Evolutionary conservation across 139 green algal genomes (phyloP).

Genomic region (Edaphochlamys debaryana): DNA sequence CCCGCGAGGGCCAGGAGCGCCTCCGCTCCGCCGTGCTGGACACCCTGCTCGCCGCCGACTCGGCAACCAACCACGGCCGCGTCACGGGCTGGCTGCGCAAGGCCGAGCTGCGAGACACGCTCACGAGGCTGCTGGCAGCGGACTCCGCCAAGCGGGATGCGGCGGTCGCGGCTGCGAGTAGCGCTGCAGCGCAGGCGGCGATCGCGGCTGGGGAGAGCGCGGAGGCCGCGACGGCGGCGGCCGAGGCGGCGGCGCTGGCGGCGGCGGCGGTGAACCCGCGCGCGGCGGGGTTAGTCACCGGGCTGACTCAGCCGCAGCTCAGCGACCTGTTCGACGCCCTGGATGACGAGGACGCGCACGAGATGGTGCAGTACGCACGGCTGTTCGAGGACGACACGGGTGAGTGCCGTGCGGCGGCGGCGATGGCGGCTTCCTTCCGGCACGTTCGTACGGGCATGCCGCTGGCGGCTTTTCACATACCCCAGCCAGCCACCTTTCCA

Average conservation of each 20-base stretch:
- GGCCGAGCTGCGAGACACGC: conserved; percentile 39
- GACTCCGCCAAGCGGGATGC: background rate
- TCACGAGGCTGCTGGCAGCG: background rate
- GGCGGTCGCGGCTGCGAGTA: too few relatives aligned
- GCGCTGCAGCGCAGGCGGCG: too few relatives aligned
- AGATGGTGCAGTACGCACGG: conserved; percentile 51
- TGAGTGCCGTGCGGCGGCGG: background rate
- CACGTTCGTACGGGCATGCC: too few relatives aligned
- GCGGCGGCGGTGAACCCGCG: background rate
- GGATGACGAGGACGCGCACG: conserved; percentile 51
- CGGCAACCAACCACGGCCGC: conserved; percentile 14
- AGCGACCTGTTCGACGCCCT: conserved; percentile 53
- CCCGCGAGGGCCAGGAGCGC: conserved; percentile 43
- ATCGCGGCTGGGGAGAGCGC: background rate
- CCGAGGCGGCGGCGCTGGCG: background rate
- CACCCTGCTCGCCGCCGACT: conserved; percentile 24
- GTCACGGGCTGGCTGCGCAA: conserved; percentile 63
- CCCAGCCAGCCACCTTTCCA: too few relatives aligned
- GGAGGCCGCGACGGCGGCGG: background rate
- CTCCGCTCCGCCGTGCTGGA: conserved; percentile 40
- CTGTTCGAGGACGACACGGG: conserved; percentile 47
- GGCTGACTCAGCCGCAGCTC: conserved; percentile 26
- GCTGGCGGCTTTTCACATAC: too few relatives aligned
- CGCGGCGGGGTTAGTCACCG: conserved; percentile 8
- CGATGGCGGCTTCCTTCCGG: background rate